Percentiles rank a stretch among this genome's conserved stretches.
Evolutionary conservation across 2,329 filamentous ascomycete genomes (phyloP).

Genomic region (Coleophoma cylindrospora): DNA sequence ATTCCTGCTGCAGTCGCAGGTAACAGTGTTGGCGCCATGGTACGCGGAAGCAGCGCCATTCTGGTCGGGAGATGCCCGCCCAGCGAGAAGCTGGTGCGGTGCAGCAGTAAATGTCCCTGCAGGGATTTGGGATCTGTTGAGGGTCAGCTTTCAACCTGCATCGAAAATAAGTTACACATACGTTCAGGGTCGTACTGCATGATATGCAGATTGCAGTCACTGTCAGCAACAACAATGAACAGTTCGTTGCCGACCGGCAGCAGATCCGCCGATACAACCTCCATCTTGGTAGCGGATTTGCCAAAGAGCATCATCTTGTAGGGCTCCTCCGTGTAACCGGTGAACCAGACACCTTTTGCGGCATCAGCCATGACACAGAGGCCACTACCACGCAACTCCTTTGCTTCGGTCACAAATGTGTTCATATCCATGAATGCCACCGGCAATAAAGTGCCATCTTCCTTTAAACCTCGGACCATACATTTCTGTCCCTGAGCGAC

Average conservation of each 20-base stretch:
- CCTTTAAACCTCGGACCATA: constrained; percentile 93
- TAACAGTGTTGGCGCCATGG: constrained; percentile 41
- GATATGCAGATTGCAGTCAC: constrained; percentile 80
- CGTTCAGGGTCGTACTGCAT: constrained; percentile 93
- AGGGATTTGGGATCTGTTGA: constrained; percentile 81
- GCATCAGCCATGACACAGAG: constrained; percentile 86
- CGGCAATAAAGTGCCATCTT: constrained; percentile 86
- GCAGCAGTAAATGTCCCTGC: constrained; percentile 80
- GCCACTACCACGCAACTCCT: constrained; percentile 77
- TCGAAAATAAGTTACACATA: constrained; percentile 39
- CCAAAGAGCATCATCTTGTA: constrained; percentile 93
- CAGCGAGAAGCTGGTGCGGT: constrained; percentile 82
- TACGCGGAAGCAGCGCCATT: constrained; percentile 71
- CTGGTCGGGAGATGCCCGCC: constrained; percentile 72
- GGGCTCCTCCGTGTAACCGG: constrained; percentile 92
- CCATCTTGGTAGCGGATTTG: constrained; percentile 74
- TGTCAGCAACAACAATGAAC: constrained; percentile 77
- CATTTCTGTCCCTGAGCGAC: constrained; percentile 94
- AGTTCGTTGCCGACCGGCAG: constrained; percentile 80
- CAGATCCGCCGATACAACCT: constrained; percentile 80
- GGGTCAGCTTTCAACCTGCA: constrained; percentile 4
- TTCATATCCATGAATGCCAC: constrained; percentile 98
- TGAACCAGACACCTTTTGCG: constrained; percentile 92
- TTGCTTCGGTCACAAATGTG: constrained; percentile 83
- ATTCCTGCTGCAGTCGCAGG: constrained; percentile 34